Conservation (phyloP, 495 filamentous ascomycete genomes). For the Neurospora sp. region DNA sequence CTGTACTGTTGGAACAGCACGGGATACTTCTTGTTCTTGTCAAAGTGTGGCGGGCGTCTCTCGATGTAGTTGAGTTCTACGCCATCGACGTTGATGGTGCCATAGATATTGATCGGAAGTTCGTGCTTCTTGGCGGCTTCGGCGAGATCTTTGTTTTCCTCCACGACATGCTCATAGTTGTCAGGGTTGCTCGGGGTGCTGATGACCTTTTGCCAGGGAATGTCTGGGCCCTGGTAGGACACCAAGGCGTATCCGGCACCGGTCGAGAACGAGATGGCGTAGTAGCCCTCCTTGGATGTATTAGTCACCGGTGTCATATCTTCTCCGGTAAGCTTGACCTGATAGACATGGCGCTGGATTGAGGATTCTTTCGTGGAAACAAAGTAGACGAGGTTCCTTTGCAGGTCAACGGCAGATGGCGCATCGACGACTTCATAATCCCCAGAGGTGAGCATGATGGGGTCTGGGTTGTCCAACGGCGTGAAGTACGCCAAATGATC, state of each 20-base stretch:
- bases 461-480: slow-evolving; percentile 73
- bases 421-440: slow-evolving; percentile 89
- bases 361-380: slow-evolving; percentile 77
- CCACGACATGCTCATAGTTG: slow-evolving; percentile 56
- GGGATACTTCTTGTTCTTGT: slow-evolving; percentile 75
- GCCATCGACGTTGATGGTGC: slow-evolving; percentile 62
- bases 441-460: slow-evolving; percentile 76
- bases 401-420: slow-evolving; percentile 78
- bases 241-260: slow-evolving; percentile 72
- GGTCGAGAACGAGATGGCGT: slow-evolving; percentile 74
- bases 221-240: slow-evolving; percentile 69
- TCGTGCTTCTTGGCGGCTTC: slow-evolving; percentile 63
- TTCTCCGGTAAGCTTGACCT: slow-evolving; percentile 70
- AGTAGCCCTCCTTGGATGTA: slow-evolving; percentile 69
- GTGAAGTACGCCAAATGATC: slow-evolving; percentile 92
- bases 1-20: slow-evolving; percentile 91
- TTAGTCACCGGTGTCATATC: slow-evolving; percentile 63
- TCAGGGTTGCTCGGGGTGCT: slow-evolving; percentile 62
- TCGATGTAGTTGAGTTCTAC: slow-evolving; percentile 80
- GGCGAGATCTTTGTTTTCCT: slow-evolving; percentile 62
- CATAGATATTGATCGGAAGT: slow-evolving; percentile 75
- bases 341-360: slow-evolving; percentile 84
- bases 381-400: slow-evolving; percentile 81
- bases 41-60: slow-evolving; percentile 82
- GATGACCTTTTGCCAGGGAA: slow-evolving; percentile 88